Base-by-base conservation (phyloP, 2,329 filamentous ascomycete species). In the Juglanconis juglandina region DNA sequence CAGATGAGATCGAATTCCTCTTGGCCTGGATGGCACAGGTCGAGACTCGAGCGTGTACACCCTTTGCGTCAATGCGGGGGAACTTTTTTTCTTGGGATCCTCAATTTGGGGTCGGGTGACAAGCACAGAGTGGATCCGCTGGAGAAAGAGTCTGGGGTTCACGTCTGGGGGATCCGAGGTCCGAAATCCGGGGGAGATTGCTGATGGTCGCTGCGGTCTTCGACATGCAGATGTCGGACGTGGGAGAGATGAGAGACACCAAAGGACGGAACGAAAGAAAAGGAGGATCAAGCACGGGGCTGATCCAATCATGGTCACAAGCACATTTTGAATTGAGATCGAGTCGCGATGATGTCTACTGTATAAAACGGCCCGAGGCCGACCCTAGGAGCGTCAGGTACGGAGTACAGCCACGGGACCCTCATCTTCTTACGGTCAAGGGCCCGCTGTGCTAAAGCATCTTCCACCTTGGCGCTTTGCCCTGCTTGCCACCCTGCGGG, bases 331-430 rank as follows among this genome's bases (percentile, higher is more conserved):
- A 58, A 53, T 53, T 17, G 24, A 58, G 49, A 30, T 62, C 47
- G 47, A 60, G 60, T 62, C 60, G 59, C 60, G 60, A 62, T 62
- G 56, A 48, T 49, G 54, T 58, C 59, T 61, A 2, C 24, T 24
- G 24, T 24, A 24, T 24, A 24, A 24, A 24, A 24, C 24, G 24
- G 24, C 24, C 24, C 24, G 24, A 24, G 24, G 24, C 24, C 24
- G 24, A 24, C 24, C 24, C 24, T 24, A 24, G 24, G 24, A 24
- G 24, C 24, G 24, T 24, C 24, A 24, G 24, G 24, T 24, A 24
- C 24, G 24, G 24, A 24, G 24, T 24, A 24, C 24, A 24, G 24
- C 24, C 24, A 24, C 24, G 24, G 24, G 24, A 24, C 24, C 24
- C 24, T 24, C 24, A 2, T 24, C 24, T 24, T 24, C 24, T 24